Percentiles rank a stretch among this genome's conserved stretches.
Conservation (phyloP, 2,329 filamentous ascomycete genomes). For the Sordariomycetes sp. region DNA sequence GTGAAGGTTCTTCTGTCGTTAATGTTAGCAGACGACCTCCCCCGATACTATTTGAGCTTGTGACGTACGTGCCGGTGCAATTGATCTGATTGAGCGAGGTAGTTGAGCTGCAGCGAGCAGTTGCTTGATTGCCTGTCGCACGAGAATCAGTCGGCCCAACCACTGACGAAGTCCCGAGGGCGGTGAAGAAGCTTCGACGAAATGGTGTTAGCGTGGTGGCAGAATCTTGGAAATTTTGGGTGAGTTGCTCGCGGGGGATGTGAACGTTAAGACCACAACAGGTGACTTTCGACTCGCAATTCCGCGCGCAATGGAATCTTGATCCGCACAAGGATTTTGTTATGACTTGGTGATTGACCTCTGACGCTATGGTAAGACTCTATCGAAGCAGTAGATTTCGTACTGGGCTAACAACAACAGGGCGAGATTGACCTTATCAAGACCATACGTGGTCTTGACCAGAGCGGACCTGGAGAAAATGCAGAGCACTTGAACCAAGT, state of each 20-base stretch:
- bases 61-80: too few species aligned
- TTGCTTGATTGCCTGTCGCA: slow-evolving; percentile 23
- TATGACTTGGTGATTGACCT: too few species aligned
- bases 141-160: slow-evolving; percentile 26
- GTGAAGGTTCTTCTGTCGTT: slow-evolving; percentile 13
- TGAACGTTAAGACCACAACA: too few species aligned
- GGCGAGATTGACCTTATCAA: slow-evolving; percentile 34
- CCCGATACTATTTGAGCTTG: too few species aligned
- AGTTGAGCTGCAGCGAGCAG: slow-evolving; percentile 18
- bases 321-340: too few species aligned
- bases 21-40: too few species aligned
- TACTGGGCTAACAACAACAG: slow-evolving; percentile 13
- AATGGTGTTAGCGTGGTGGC: slow-evolving; percentile 21
- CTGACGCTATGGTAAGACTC: slow-evolving; percentile 2
- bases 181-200: slow-evolving; percentile 26
- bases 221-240: slow-evolving; percentile 38
- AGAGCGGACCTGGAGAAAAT: slow-evolving; percentile 33
- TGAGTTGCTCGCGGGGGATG: slow-evolving; percentile 4
- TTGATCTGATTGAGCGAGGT: slow-evolving; percentile 10
- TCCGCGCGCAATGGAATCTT: too few species aligned
- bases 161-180: slow-evolving; percentile 26
- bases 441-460: slow-evolving; percentile 45
- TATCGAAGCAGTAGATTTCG: not conserved
- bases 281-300: too few species aligned
- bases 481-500: slow-evolving; percentile 37